Base-by-base conservation (phyloP, 805 yeast genomes). In the Saccharomyces paradoxus region DNA sequence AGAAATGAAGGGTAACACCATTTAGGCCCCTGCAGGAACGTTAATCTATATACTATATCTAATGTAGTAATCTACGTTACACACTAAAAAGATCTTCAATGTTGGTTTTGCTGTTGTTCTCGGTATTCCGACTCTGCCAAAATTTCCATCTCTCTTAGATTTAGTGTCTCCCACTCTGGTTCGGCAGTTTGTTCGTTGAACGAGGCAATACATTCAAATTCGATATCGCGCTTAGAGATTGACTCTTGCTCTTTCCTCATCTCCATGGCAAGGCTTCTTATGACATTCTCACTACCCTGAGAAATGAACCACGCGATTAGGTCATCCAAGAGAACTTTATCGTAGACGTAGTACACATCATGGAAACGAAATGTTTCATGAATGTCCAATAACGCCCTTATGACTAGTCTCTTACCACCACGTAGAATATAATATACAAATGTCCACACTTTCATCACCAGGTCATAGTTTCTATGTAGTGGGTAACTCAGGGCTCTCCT, bases 271-370 rank as follows among this genome's bases (percentile, higher is more conserved):
- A 89, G 69, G 47, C 79, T 77, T 54, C 88, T 74, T 27, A 89
- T 64, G 26, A 79, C 77, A 41, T 70, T 74, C 59, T 86, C 91
- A 57, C 76, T 76, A 44, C 88, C 82, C 47, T 76, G 76, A 41
- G 75, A 66, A 52, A 86, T 74, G 17, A 86, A 67, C 96, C 96
- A 91, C 14, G 84, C 74, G 55, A 87, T 77, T 58, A 89, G 73
- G 66, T 91, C 97, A 62, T 87, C 89, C 4, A 89, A 60, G 75
- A 88, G 77, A 0, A 90, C 77, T 64, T 81, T 82, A 64, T 87
- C 87, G 67, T 91, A 91, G 5, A 89, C 89, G 65, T 89, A 88
- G 66, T 89, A 89, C 22, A 86, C 78, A 63, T 89, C 96, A 65
- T 89, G 96, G 64, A 73, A 86, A 56, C 96, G 77, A 69, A 91